Evolutionary conservation across 2,329 filamentous ascomycete species (phyloP).

Genomic region (Scedosporium dehoogii): DNA sequence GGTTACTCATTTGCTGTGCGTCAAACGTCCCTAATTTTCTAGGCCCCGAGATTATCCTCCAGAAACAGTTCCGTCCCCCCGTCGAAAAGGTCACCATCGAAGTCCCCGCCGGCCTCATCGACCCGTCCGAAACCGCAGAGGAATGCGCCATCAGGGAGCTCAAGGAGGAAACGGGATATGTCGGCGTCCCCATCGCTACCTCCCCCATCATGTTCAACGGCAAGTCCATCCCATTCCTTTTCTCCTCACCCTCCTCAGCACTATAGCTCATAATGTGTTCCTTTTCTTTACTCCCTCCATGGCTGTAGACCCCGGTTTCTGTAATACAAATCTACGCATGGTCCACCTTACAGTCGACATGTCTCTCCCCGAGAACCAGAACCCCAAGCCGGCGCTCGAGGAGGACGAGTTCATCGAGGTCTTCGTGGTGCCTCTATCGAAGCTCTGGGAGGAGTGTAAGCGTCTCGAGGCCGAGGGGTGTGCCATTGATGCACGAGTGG

Average conservation of each 20-base stretch:
- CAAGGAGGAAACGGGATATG: slow-evolving; percentile 57
- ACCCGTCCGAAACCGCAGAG: slow-evolving; percentile 51
- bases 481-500: slow-evolving; percentile 70
- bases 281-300: background rate
- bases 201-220: slow-evolving; percentile 58
- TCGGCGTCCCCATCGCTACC: slow-evolving; percentile 44
- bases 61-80: slow-evolving; percentile 59
- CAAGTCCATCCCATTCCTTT: slow-evolving; percentile 11
- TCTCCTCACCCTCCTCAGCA: background rate
- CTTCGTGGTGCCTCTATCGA: slow-evolving; percentile 55
- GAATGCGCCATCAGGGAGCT: slow-evolving; percentile 54
- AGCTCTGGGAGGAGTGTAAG: slow-evolving; percentile 57
- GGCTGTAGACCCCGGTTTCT: slow-evolving; percentile 48
- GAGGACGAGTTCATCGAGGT: slow-evolving; percentile 77
- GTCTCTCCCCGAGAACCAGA: slow-evolving; percentile 56
- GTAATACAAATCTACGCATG: slow-evolving; percentile 57
- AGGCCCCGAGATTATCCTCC: slow-evolving; percentile 48
- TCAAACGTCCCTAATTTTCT: background rate
- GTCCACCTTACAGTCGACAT: slow-evolving; percentile 68
- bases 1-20: background rate
- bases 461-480: slow-evolving; percentile 59
- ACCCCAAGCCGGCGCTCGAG: slow-evolving; percentile 60
- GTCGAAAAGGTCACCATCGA: slow-evolving; percentile 51
- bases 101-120: slow-evolving; percentile 54
- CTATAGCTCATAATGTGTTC: background rate